Evolutionary conservation across 257 asterid genomes (phyloP).

Genomic region (Solanum megistacrolobum): DNA sequence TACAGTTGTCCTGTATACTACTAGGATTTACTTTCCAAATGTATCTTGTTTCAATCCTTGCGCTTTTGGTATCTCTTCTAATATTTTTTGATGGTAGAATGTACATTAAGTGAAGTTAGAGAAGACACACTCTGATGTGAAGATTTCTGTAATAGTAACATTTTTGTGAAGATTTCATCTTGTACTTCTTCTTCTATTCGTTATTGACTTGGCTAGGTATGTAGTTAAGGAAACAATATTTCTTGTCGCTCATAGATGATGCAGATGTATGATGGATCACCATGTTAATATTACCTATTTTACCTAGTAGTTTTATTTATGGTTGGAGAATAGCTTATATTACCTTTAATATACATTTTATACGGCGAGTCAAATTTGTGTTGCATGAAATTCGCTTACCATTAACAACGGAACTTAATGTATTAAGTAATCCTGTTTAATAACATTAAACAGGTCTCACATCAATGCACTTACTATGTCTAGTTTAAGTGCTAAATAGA

Average conservation of each 20-base stretch:
- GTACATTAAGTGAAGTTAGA: background rate
- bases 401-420: background rate
- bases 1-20: background rate
- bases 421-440: background rate
- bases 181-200: background rate
- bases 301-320: background rate
- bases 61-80: background rate
- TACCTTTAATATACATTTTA: background rate
- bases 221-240: background rate
- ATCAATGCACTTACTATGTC: background rate
- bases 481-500: background rate
- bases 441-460: background rate
- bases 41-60: background rate
- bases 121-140: background rate
- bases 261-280: background rate
- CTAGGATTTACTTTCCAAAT: background rate
- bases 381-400: background rate
- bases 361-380: background rate
- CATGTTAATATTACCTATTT: background rate
- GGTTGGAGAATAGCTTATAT: background rate
- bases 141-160: background rate
- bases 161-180: background rate
- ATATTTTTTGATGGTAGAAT: background rate
- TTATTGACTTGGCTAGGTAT: background rate
- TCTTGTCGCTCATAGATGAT: background rate